phyloP scores from a whole-genome alignment of 129 eudicot species.

The Solidago caesia region DNA sequence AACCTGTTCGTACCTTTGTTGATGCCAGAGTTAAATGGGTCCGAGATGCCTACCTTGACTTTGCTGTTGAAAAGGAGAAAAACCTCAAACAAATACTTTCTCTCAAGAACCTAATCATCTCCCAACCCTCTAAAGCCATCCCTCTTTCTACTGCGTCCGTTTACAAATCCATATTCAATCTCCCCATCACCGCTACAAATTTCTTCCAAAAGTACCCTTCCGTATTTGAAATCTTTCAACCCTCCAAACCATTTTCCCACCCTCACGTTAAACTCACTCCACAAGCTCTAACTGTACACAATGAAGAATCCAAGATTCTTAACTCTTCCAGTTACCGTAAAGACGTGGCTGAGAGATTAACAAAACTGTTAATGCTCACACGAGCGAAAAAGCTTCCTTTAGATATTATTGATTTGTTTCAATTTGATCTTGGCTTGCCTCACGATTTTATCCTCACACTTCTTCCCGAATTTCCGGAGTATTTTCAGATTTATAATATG shows the following conservation, averaged over 20 bases:
- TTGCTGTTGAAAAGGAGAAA: conserved; percentile 69
- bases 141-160: conserved; percentile 54
- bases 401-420: conserved; percentile 44
- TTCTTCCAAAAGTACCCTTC: conserved; percentile 73
- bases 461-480: conserved; percentile 65
- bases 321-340: conserved; percentile 30
- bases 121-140: conserved; percentile 64
- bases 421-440: conserved; percentile 78
- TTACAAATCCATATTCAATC: conserved; percentile 51
- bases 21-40: conserved; percentile 86
- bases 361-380: conserved; percentile 67
- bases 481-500: conserved; percentile 61
- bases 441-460: conserved; percentile 50
- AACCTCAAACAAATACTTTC: conserved; percentile 60
- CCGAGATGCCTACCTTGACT: conserved; percentile 75
- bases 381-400: conserved; percentile 52
- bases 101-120: conserved; percentile 57
- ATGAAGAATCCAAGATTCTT: conserved; percentile 52
- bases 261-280: conserved; percentile 67
- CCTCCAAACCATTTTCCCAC: conserved; percentile 42
- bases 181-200: conserved; percentile 58
- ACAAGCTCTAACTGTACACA: conserved; percentile 47
- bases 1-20: conserved; percentile 58
- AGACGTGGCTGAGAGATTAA: conserved; percentile 53
- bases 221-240: conserved; percentile 48